phyloP scores from a whole-genome alignment of 2,329 filamentous ascomycete species.

The Huntiella omanensis region DNA sequence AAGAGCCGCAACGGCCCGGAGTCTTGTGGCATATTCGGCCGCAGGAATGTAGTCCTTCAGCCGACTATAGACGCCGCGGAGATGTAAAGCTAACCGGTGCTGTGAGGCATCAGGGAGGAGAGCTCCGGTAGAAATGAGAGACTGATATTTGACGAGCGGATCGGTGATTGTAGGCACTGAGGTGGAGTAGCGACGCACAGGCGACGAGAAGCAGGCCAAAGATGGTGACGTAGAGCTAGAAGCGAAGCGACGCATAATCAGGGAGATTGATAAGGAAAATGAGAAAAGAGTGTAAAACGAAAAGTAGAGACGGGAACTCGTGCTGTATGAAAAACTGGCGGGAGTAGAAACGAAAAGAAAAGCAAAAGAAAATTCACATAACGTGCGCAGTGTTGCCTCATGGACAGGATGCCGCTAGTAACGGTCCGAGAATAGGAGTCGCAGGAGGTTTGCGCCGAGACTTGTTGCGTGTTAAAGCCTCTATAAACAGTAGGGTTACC shows the following conservation, averaged over 20 bases:
- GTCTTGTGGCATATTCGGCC: conserved; percentile 45
- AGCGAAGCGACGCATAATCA: conserved; percentile 4
- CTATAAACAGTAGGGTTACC: background rate
- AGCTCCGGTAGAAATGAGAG: conserved; percentile 45
- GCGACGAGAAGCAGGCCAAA: background rate
- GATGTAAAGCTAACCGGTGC: conserved; percentile 53
- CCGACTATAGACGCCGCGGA: conserved; percentile 56
- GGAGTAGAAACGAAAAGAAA: background rate
- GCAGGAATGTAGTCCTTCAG: conserved; percentile 64
- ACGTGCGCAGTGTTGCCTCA: background rate
- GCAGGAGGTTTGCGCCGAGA: background rate
- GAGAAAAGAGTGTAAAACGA: background rate
- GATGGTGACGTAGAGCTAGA: background rate
- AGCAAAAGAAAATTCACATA: background rate
- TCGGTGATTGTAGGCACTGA: conserved; percentile 43
- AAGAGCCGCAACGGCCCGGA: conserved; percentile 39
- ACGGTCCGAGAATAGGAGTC: background rate
- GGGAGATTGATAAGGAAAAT: background rate
- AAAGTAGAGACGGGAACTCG: background rate
- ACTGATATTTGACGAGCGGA: conserved; percentile 57
- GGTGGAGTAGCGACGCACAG: conserved; percentile 20
- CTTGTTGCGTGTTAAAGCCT: background rate
- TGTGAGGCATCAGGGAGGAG: conserved; percentile 54
- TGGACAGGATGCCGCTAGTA: background rate
- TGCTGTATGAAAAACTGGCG: background rate